These are phyloP conservation scores for Acorus gramineus DNA, from an alignment of 106 monocot species.

Conservation along the genomic window DNA sequence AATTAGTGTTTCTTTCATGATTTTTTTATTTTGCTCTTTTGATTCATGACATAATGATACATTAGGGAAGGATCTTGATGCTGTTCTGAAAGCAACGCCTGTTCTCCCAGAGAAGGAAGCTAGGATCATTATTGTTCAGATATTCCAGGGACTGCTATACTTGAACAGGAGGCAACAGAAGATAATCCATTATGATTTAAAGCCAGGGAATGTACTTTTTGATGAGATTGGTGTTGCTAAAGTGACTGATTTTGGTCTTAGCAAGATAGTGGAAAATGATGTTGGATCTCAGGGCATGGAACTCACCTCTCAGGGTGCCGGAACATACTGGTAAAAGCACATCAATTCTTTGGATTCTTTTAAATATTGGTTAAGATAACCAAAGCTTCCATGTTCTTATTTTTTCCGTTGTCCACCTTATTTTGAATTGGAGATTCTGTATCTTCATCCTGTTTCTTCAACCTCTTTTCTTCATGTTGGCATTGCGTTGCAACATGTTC, in stretches of 20 bases:
- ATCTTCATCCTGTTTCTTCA: neutral
- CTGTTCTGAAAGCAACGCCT: slow-evolving; percentile 78
- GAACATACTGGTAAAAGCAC: slow-evolving; percentile 80
- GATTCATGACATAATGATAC: no score
- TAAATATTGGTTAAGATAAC: neutral
- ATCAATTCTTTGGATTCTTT: neutral
- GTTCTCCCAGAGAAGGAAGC: slow-evolving; percentile 92
- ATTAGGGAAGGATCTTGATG: slow-evolving; percentile 95
- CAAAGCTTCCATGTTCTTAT: neutral
- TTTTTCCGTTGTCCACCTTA: no score
- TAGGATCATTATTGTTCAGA: slow-evolving; percentile 90
- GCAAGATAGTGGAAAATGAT: slow-evolving; percentile 94
- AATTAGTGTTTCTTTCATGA: no score
- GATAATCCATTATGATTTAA: slow-evolving; percentile 97
- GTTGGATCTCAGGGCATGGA: slow-evolving; percentile 98
- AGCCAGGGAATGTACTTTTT: slow-evolving; percentile 98
- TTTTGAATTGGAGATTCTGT: no score
- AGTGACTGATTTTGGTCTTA: slow-evolving; percentile 98
- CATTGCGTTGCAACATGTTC: neutral
- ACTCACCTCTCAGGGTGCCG: slow-evolving; percentile 97
- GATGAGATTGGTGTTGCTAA: slow-evolving; percentile 89
- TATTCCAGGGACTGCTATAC: slow-evolving; percentile 96
- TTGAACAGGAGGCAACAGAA: slow-evolving; percentile 88
- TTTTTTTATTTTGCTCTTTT: no score
- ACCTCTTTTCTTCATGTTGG: slow-evolving; percentile 2